These are phyloP conservation scores for Mucor sp. DNA, from an alignment of 371 early-diverging fungal species.

Conservation along the genomic window DNA sequence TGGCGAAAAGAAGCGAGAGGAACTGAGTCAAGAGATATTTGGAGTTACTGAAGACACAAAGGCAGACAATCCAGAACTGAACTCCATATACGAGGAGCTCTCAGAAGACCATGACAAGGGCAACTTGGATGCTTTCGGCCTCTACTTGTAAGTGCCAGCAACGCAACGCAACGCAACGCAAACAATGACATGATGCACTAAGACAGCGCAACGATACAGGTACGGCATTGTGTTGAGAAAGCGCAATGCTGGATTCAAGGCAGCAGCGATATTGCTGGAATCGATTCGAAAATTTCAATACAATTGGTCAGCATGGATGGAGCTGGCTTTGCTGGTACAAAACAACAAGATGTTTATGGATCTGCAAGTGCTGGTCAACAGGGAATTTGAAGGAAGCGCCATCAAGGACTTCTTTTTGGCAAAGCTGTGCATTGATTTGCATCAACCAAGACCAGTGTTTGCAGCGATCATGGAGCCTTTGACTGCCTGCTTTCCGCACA, in stretches of 20 bases:
- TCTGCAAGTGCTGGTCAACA: slow-evolving; percentile 25
- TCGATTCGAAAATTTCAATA: slow-evolving; percentile 74
- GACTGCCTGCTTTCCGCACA: slow-evolving; percentile 49
- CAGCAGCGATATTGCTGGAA: slow-evolving; percentile 60
- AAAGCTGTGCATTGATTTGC: slow-evolving; percentile 48
- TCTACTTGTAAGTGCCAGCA: slow-evolving; percentile 62
- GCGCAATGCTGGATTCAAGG: slow-evolving; percentile 47
- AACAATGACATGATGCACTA: not conserved
- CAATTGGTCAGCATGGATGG: slow-evolving; percentile 95
- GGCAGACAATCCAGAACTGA: slow-evolving; percentile 53
- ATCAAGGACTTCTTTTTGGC: slow-evolving; percentile 68
- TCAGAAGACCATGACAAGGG: slow-evolving; percentile 35
- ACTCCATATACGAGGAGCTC: slow-evolving; percentile 52
- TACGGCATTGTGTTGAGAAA: slow-evolving; percentile 60
- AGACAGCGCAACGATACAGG: slow-evolving; percentile 19
- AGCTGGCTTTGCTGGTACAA: slow-evolving; percentile 61
- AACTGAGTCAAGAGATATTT: slow-evolving; percentile 58
- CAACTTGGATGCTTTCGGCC: slow-evolving; percentile 66
- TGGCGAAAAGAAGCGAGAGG: slow-evolving; percentile 65
- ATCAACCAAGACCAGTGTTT: slow-evolving; percentile 27
- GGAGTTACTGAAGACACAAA: slow-evolving; percentile 50
- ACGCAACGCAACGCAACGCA: not conserved
- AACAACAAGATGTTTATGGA: slow-evolving; percentile 27
- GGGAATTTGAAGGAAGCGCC: slow-evolving; percentile 38
- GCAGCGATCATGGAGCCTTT: slow-evolving; percentile 31